A percentile compares a stretch with the other conserved stretches of the same genome.
These are phyloP conservation scores for Senna tora DNA, from an alignment of 306 rosid species.

Conservation along the genomic window DNA sequence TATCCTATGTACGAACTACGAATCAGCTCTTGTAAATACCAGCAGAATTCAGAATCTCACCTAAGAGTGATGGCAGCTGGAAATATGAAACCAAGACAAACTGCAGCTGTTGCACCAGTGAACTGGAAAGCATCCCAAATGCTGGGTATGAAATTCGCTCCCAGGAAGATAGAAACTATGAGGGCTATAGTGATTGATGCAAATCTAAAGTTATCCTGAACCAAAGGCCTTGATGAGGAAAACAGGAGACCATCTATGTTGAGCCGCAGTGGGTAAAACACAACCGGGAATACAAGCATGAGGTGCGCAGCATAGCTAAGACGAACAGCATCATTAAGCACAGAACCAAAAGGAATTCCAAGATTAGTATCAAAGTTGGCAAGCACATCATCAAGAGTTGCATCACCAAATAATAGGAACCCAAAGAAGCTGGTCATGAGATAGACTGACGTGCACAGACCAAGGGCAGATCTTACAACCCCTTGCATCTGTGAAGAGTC, in stretches of 20 bases:
- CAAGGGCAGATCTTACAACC: slow-evolving; percentile 73
- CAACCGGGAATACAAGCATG: slow-evolving; percentile 94
- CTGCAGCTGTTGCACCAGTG: slow-evolving; percentile 60
- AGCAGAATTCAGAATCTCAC: slow-evolving; percentile 36
- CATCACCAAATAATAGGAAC: slow-evolving; percentile 81
- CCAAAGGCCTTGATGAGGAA: slow-evolving; percentile 70
- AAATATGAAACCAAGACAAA: slow-evolving; percentile 53
- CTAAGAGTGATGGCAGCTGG: slow-evolving; percentile 50
- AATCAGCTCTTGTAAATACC: background rate
- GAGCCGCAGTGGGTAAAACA: slow-evolving; percentile 81
- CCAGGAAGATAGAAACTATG: slow-evolving; percentile 49
- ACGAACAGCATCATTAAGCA: slow-evolving; percentile 90
- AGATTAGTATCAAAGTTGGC: slow-evolving; percentile 88
- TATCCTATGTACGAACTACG: background rate
- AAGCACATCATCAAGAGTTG: slow-evolving; percentile 88
- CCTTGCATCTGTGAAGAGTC: slow-evolving; percentile 77
- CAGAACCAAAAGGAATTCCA: slow-evolving; percentile 74
- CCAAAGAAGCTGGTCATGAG: slow-evolving; percentile 87
- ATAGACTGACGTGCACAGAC: slow-evolving; percentile 77
- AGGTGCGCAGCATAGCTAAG: slow-evolving; percentile 89
- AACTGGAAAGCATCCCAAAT: slow-evolving; percentile 77
- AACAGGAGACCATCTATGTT: slow-evolving; percentile 86
- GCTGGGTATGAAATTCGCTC: slow-evolving; percentile 75
- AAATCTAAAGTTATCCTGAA: slow-evolving; percentile 69
- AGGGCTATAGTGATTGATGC: slow-evolving; percentile 59